Evolutionary conservation across 164 flowering plant genomes (phyloP), one percentile per base, ranked within the genome.

Genomic region (Aristolochia fimbriata): DNA sequence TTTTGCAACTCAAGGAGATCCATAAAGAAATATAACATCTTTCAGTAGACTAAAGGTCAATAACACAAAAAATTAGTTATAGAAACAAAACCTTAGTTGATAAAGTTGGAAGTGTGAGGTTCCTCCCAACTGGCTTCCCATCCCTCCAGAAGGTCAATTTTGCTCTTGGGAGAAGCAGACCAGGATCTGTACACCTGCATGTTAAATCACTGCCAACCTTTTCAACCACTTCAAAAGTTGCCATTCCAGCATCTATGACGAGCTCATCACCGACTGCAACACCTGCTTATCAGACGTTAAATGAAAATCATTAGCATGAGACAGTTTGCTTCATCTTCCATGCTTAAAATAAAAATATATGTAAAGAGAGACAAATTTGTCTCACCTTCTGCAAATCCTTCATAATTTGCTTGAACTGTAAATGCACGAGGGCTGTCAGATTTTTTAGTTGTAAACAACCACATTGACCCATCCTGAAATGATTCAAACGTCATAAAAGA

Each of bases 231-330:
- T 82, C 83, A 77, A 90, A 90, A 55, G 81, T 80, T 46, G 90
- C 85, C 97, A 87, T 90, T 59, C 97, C 97, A 70, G 93, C 97
- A 71, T 91, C 97, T 67, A 91, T 73, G 27, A 91, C 86, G 60
- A 91, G 78, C 60, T 74, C 89, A 78, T 91, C 97, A 47, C 96
- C 97, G 70, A 84, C 82, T 21, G 55, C 49, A 19, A 87, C 71
- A 67, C 87, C 97, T 90, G 73, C 52, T 57, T 59, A 25, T 9
- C 55, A 51, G 49, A 59, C 20, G 62, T 27, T 16, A 13, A 20
- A 64, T 30, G 27, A 2, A 20, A 37, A 37, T 1, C 13, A 59
- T 15, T 15, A 24, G 15, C 41, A 55, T 15, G 20, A 25, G 4
- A 2, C 10, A 12, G 13, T 15, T 25, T 30, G 11, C 13, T 19